A percentile compares a stretch with the other conserved stretches of the same genome.
These are phyloP conservation scores for Plasmopara muralis DNA, from an alignment of 352 stramenopile species.

Conservation along the genomic window DNA sequence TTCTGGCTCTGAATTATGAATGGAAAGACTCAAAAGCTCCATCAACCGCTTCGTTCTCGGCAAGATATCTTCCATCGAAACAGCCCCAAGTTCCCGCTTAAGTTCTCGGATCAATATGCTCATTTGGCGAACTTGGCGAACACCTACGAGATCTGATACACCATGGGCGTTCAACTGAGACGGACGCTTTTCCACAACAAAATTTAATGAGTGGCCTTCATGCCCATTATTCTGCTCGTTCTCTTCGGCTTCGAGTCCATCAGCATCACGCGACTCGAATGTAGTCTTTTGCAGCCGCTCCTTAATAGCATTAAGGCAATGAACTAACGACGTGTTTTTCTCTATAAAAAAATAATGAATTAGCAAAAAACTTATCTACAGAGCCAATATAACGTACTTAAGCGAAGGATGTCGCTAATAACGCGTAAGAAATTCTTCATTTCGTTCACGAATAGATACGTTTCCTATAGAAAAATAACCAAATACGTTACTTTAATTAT, in stretches of 20 bases:
- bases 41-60: slow-evolving; percentile 72
- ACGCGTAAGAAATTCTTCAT: slow-evolving; percentile 79
- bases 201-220: slow-evolving; percentile 32
- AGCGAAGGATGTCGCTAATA: slow-evolving; percentile 47
- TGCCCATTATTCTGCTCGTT: slow-evolving; percentile 14
- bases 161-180: slow-evolving; percentile 6
- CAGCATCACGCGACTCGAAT: slow-evolving; percentile 2
- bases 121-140: slow-evolving; percentile 73
- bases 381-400: slow-evolving; percentile 39
- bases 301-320: slow-evolving; percentile 46
- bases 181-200: slow-evolving; percentile 48
- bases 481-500: background rate
- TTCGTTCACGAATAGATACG: slow-evolving; percentile 82
- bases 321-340: slow-evolving; percentile 35
- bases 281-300: slow-evolving; percentile 25
- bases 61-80: slow-evolving; percentile 68
- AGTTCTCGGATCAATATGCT: slow-evolving; percentile 60
- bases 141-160: slow-evolving; percentile 33
- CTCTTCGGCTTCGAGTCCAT: slow-evolving; percentile 3
- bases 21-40: slow-evolving; percentile 72
- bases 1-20: slow-evolving; percentile 33
- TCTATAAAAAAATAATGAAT: slow-evolving; percentile 17
- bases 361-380: background rate
- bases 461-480: slow-evolving; percentile 35
- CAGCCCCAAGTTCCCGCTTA: slow-evolving; percentile 68